phyloP scores from a whole-genome alignment of 1,284 basidiomycete species.

The Trametes versicolor region DNA sequence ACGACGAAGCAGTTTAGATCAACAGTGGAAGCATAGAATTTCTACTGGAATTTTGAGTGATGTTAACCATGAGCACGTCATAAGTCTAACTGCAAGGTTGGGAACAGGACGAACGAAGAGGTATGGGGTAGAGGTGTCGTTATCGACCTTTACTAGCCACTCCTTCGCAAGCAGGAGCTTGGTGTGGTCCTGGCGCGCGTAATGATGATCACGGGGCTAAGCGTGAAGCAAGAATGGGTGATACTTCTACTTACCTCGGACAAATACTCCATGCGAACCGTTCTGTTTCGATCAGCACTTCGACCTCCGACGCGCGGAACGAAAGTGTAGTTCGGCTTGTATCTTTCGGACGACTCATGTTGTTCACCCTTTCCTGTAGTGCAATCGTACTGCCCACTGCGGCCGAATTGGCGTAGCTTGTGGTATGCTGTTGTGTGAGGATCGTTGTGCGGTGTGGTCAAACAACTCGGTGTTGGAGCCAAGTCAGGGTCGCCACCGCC shows the following conservation, averaged over 20 bases:
- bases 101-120: constrained; percentile 63
- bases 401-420: constrained; percentile 2
- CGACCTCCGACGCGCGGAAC: constrained; percentile 15
- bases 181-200: constrained; percentile 59
- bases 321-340: constrained; percentile 3
- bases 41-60: constrained; percentile 48
- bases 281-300: constrained; percentile 25
- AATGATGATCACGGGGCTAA: constrained; percentile 12
- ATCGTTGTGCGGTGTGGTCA: constrained; percentile 2
- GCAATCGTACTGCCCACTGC: not conserved
- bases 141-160: constrained; percentile 76
- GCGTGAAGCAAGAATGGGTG: constrained; percentile 20
- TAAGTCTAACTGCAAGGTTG: constrained; percentile 17
- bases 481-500: constrained; percentile 27
- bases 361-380: not conserved
- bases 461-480: not conserved
- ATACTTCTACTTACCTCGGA: constrained; percentile 56
- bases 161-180: constrained; percentile 68
- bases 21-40: constrained; percentile 63
- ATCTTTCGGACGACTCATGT: not conserved
- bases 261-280: constrained; percentile 54
- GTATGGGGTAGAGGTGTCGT: constrained; percentile 67
- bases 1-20: constrained; percentile 68
- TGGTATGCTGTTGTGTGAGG: not conserved
- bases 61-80: constrained; percentile 9